These are phyloP conservation scores for Ehretia macrophylla DNA, from an alignment of 257 asterid species.

Conservation along the genomic window DNA sequence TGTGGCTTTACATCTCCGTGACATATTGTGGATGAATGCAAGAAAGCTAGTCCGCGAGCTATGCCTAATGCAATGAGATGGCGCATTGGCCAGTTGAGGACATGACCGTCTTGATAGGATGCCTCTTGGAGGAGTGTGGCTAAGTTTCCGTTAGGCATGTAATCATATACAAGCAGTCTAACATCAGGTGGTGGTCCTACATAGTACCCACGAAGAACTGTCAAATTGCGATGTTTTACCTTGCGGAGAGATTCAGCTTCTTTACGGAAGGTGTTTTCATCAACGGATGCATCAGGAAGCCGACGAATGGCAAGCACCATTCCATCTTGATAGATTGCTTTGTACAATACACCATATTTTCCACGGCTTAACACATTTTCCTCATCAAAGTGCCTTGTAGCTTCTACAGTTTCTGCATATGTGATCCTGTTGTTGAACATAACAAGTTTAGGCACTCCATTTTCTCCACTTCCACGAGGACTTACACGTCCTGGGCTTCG, in stretches of 20 bases:
- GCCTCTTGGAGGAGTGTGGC: conserved; percentile 83
- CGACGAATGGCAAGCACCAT: conserved; percentile 82
- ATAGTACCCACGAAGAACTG: conserved; percentile 86
- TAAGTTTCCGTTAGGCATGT: conserved; percentile 86
- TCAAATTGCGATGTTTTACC: conserved; percentile 66
- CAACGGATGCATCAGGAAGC: conserved; percentile 61
- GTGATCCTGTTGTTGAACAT: conserved; percentile 82
- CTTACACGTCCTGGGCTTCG: conserved; percentile 53
- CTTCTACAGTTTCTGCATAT: conserved; percentile 68
- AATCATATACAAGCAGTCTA: conserved; percentile 65
- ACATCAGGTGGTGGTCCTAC: conserved; percentile 78
- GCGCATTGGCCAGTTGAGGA: conserved; percentile 90
- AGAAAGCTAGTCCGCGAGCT: conserved; percentile 73
- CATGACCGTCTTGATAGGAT: conserved; percentile 85
- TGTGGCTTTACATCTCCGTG: conserved; percentile 86
- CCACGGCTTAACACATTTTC: conserved; percentile 79
- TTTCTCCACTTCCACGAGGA: conserved; percentile 78
- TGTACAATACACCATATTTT: conserved; percentile 59
- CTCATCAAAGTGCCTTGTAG: conserved; percentile 87
- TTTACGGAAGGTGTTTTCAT: conserved; percentile 53
- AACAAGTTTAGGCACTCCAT: conserved; percentile 64
- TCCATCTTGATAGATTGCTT: conserved; percentile 74
- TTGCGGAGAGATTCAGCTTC: conserved; percentile 83
- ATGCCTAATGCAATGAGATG: conserved; percentile 79
- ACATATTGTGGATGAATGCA: conserved; percentile 47